Evolutionary conservation across 257 asterid genomes (phyloP).

Genomic region (Catharanthus roseus): DNA sequence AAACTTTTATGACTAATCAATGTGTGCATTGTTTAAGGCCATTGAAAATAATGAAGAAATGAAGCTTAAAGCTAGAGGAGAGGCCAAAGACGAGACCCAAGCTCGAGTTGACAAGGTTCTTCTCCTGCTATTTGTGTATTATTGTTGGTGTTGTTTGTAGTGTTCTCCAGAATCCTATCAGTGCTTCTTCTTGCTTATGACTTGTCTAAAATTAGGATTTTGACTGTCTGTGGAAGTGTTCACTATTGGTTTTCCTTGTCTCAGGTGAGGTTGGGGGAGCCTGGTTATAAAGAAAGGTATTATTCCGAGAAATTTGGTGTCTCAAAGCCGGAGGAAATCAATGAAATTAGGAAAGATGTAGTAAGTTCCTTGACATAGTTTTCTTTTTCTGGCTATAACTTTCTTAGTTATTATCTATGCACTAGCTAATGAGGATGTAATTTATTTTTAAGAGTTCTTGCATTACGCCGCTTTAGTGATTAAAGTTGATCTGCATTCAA

Average conservation of each 20-base stretch:
- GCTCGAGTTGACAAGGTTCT: slow-evolving; percentile 68
- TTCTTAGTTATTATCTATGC: not conserved
- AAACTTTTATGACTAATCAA: slow-evolving; percentile 9
- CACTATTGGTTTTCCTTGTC: not conserved
- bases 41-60: slow-evolving; percentile 65
- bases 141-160: not conserved
- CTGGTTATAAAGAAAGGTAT: slow-evolving; percentile 93
- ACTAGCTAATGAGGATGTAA: not conserved
- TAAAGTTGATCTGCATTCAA: not conserved
- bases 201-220: not conserved
- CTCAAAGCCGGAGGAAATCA: slow-evolving; percentile 52
- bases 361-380: slow-evolving; percentile 41
- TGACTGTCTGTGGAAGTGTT: slow-evolving; percentile 1
- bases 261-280: slow-evolving; percentile 92
- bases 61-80: slow-evolving; percentile 61
- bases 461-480: not conserved
- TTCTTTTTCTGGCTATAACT: not conserved
- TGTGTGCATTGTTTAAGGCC: slow-evolving; percentile 39
- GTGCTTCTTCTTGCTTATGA: not conserved
- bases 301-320: slow-evolving; percentile 79
- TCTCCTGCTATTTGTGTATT: not conserved
- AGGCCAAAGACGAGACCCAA: slow-evolving; percentile 39
- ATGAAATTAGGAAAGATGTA: slow-evolving; percentile 64
- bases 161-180: not conserved
- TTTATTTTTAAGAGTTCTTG: not conserved